These are phyloP conservation scores for Lactarius quietus DNA, from an alignment of 768 basidiomycete genomes.

Conservation along the genomic window DNA sequence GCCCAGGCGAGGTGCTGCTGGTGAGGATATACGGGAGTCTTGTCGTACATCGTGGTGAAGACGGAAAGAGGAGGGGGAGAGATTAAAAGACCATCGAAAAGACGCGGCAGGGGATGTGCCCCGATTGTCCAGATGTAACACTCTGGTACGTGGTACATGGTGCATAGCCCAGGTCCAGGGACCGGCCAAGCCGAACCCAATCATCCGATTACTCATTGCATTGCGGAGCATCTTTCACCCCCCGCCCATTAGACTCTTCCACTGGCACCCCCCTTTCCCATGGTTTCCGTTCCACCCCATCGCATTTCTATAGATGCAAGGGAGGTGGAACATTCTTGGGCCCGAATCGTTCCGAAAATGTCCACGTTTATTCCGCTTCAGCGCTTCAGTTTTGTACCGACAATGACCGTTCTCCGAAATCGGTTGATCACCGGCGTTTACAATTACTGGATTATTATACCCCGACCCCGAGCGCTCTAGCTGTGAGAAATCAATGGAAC, in stretches of 20 bases:
- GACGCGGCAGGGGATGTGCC: neutral
- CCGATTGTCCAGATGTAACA: neutral
- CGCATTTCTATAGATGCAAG: too few species aligned
- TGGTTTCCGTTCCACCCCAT: too few species aligned
- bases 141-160: neutral
- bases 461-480: too few species aligned
- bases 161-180: neutral
- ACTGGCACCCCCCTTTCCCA: too few species aligned
- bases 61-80: neutral
- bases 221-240: neutral
- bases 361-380: neutral
- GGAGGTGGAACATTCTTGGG: neutral
- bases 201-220: neutral
- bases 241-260: too few species aligned
- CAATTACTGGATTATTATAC: too few species aligned
- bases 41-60: constrained; percentile 27
- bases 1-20: constrained; percentile 44
- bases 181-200: too few species aligned
- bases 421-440: neutral
- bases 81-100: neutral
- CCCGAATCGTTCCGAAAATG: neutral
- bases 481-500: neutral
- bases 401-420: neutral
- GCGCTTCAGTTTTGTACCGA: neutral
- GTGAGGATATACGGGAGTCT: constrained; percentile 39